Percentiles rank a stretch among this genome's conserved stretches.
These are phyloP conservation scores for Phylloporus scabripes DNA, from an alignment of 768 basidiomycete genomes.

Conservation along the genomic window DNA sequence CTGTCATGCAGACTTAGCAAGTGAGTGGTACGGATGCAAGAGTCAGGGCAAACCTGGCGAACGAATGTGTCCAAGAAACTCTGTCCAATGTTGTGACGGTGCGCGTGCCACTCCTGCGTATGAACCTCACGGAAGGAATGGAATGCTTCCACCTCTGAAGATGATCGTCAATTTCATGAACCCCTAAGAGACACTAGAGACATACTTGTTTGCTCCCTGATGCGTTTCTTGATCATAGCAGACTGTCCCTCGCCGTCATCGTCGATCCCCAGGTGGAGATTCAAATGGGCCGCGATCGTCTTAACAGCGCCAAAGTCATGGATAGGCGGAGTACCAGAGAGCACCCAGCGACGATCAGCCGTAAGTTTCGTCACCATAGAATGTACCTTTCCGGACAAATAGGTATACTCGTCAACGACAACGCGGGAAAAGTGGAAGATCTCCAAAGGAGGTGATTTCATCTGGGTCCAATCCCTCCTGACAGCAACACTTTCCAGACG, in stretches of 20 bases:
- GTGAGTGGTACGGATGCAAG: background rate
- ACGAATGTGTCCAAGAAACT: constrained; percentile 76
- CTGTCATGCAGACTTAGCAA: constrained; percentile 34
- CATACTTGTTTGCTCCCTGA: constrained; percentile 77
- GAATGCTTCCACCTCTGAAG: constrained; percentile 80
- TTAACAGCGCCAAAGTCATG: constrained; percentile 88
- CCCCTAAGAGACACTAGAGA: background rate
- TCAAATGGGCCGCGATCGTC: constrained; percentile 83
- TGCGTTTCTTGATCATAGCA: constrained; percentile 71
- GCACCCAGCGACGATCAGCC: constrained; percentile 83
- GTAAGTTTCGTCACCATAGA: constrained; percentile 71
- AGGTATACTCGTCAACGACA: constrained; percentile 94
- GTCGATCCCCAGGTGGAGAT: constrained; percentile 87
- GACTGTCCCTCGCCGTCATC: constrained; percentile 82
- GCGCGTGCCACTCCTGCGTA: constrained; percentile 86
- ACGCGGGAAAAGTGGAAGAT: constrained; percentile 89
- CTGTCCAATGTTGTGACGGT: constrained; percentile 80
- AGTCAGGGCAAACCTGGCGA: constrained; percentile 56
- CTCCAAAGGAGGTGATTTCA: constrained; percentile 81
- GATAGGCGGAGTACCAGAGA: constrained; percentile 95
- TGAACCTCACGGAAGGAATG: constrained; percentile 96
- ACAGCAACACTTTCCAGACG: constrained; percentile 59
- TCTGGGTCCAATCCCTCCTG: constrained; percentile 66
- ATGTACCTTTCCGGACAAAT: constrained; percentile 75
- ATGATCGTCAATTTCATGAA: constrained; percentile 14